Percentiles rank a stretch among this genome's conserved stretches.
phyloP scores from a whole-genome alignment of 768 basidiomycete species.

The Mycena metata region DNA sequence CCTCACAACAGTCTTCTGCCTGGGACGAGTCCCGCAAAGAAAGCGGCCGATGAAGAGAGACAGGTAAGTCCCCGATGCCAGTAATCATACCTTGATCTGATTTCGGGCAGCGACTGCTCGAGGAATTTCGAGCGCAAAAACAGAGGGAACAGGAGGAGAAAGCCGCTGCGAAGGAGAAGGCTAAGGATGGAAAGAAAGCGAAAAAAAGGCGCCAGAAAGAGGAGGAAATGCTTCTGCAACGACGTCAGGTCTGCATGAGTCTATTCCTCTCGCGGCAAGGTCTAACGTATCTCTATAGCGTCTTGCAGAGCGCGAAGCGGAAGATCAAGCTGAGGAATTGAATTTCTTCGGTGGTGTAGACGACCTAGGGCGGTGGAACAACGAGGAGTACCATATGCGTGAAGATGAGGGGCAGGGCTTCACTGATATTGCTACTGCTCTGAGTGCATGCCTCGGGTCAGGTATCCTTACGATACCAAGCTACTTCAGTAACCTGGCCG shows the following conservation, averaged over 20 bases:
- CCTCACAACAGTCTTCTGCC: constrained; percentile 10
- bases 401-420: constrained; percentile 8
- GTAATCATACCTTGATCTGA: neutral
- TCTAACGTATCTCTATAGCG: neutral
- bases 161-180: neutral
- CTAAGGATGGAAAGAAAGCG: neutral
- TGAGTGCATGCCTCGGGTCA: neutral
- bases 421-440: neutral
- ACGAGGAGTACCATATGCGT: neutral
- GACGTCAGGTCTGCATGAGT: constrained; percentile 2
- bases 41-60: neutral
- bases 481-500: neutral
- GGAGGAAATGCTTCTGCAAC: neutral
- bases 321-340: neutral
- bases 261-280: neutral
- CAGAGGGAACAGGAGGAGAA: neutral
- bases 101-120: neutral
- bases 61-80: neutral
- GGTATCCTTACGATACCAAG: neutral
- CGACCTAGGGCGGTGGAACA: neutral
- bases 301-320: neutral
- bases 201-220: neutral
- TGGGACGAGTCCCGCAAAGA: constrained; percentile 2
- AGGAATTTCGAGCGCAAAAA: too few relatives aligned
- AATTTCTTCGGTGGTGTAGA: neutral